phyloP scores from a whole-genome alignment of 192 early-diverging fungal species.

The Phlyctochytrium arcticum region DNA sequence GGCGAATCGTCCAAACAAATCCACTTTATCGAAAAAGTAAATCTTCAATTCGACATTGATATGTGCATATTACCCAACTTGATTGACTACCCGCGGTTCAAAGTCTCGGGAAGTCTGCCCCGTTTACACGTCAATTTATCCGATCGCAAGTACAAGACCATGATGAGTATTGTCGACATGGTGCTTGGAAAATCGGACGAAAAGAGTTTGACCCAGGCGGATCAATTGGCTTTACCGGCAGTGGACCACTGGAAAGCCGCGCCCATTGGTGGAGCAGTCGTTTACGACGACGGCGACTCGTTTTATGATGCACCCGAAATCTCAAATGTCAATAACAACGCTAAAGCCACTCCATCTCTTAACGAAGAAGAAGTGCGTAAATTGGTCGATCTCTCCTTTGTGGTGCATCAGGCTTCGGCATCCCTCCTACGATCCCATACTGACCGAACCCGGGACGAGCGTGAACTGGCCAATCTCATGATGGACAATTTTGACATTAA shows the following conservation, averaged over 20 bases:
- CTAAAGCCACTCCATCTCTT: constrained; percentile 35
- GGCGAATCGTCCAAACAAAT: too few relatives aligned
- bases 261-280: neutral
- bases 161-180: constrained; percentile 77
- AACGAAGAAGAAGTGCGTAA: constrained; percentile 5
- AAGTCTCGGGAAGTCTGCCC: constrained; percentile 76
- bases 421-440: constrained; percentile 57
- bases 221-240: too few relatives aligned
- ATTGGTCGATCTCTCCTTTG: constrained; percentile 52
- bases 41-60: constrained; percentile 75
- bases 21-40: constrained; percentile 86
- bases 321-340: neutral
- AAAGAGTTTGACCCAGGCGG: neutral
- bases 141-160: constrained; percentile 85
- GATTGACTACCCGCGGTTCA: constrained; percentile 66
- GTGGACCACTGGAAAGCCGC: too few relatives aligned
- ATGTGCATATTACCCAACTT: constrained; percentile 81
- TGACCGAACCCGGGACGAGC: constrained; percentile 40
- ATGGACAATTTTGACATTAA: constrained; percentile 68
- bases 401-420: constrained; percentile 64
- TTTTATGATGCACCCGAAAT: constrained; percentile 57
- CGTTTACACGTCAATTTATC: constrained; percentile 85
- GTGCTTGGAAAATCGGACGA: constrained; percentile 25
- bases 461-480: constrained; percentile 58
- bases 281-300: constrained; percentile 41